Conservation (phyloP, 441 rosid genomes). For the Raphanus hybrid region DNA sequence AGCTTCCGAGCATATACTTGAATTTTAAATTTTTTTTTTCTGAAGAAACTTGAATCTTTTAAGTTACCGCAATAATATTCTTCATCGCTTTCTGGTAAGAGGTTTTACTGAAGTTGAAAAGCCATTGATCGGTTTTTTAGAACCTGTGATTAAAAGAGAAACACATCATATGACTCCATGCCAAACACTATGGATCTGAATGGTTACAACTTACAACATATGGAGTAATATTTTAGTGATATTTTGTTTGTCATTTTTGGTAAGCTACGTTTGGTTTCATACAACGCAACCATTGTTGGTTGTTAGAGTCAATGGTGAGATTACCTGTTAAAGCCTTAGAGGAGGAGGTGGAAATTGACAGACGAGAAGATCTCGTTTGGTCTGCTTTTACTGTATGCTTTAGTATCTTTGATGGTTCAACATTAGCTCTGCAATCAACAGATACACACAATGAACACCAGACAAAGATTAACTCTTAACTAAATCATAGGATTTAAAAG, state of each 20-base stretch:
- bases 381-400: conserved; percentile 9
- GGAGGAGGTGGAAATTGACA: conserved; percentile 5
- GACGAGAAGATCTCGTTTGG: conserved; percentile 15
- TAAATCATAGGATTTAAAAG: neutral
- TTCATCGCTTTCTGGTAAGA: conserved; percentile 7
- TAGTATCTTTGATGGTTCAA: neutral
- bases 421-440: neutral
- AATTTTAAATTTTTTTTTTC: neutral
- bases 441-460: no score
- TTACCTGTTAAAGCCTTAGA: conserved; percentile 9
- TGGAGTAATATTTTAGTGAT: neutral
- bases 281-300: neutral
- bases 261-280: neutral
- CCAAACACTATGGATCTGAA: neutral
- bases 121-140: conserved; percentile 1
- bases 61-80: neutral
- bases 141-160: conserved; percentile 9
- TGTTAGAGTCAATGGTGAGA: neutral
- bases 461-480: no score
- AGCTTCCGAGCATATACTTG: neutral
- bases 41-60: neutral
- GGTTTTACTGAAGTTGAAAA: neutral
- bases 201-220: neutral
- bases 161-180: neutral
- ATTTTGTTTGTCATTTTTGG: neutral